Conservation (phyloP, 164 flowering plant species). For the Stephania cephalantha region DNA sequence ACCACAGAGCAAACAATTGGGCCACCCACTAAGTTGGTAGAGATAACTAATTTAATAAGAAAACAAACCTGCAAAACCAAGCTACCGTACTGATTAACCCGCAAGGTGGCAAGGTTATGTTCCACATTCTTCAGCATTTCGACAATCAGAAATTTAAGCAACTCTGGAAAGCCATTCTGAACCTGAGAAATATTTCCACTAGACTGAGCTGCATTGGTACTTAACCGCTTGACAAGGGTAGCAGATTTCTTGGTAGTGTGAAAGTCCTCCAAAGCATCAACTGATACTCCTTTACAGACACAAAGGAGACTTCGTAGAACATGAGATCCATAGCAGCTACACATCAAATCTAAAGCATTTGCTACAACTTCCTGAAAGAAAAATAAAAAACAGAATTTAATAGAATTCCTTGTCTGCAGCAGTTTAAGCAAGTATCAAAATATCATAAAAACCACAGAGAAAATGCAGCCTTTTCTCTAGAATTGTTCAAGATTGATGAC, state of each 20-base stretch:
- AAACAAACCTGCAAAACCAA: conserved; percentile 76
- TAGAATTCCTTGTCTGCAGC: too few relatives aligned
- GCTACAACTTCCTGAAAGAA: conserved; percentile 44
- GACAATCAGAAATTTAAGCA: conserved; percentile 48
- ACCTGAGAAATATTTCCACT: conserved; percentile 20
- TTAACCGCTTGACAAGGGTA: conserved; percentile 55
- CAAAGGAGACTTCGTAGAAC: conserved; percentile 90
- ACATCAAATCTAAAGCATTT: conserved; percentile 60
- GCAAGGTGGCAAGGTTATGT: conserved; percentile 38
- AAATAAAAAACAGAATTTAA: too few relatives aligned
- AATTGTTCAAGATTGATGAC: too few relatives aligned
- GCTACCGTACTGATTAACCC: conserved; percentile 62
- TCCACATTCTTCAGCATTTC: conserved; percentile 43
- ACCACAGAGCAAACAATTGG: too few relatives aligned
- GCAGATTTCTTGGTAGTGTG: conserved; percentile 54
- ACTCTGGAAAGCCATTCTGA: conserved; percentile 54
- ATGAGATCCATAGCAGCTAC: conserved; percentile 83
- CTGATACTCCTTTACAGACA: conserved; percentile 68
- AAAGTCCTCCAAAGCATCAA: conserved; percentile 47
- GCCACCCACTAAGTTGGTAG: too few relatives aligned
- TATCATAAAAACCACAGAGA: too few relatives aligned
- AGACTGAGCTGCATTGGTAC: conserved; percentile 29
- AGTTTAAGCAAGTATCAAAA: too few relatives aligned
- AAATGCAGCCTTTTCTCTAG: too few relatives aligned
- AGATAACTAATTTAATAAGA: neutral